Conservation (phyloP, 2,329 filamentous ascomycete species). For the Raffaelea ambrosiae region DNA sequence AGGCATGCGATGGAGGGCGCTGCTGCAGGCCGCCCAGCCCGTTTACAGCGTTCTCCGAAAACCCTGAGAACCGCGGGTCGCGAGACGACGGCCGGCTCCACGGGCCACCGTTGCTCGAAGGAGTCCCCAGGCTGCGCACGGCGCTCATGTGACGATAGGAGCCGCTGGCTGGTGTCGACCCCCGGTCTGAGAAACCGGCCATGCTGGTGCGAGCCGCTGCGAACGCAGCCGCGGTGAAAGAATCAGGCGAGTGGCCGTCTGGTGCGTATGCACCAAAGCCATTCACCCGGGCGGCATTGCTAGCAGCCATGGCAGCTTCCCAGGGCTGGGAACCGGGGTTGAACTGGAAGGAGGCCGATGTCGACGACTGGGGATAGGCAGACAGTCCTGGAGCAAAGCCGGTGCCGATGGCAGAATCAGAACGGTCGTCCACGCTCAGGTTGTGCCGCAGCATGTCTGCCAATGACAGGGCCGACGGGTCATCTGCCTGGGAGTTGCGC, state of each 20-base stretch:
- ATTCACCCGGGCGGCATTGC: background rate
- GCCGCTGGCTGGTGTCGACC: conserved; percentile 23
- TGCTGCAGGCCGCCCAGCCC: background rate
- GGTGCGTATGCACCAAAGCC: background rate
- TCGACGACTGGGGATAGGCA: background rate
- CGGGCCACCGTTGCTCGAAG: conserved; percentile 16
- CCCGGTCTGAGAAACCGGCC: conserved; percentile 23
- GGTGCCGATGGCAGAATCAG: background rate
- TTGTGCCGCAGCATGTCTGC: conserved; percentile 3
- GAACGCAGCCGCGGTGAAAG: background rate
- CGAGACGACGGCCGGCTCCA: conserved; percentile 29
- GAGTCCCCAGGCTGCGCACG: conserved; percentile 13
- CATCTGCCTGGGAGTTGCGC: conserved; percentile 6
- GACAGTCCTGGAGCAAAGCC: background rate
- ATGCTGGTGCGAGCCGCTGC: conserved; percentile 22
- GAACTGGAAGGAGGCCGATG: conserved; percentile 30
- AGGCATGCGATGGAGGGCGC: conserved; percentile 3
- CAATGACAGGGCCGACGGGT: background rate
- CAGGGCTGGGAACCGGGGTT: conserved; percentile 40
- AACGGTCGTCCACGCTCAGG: conserved; percentile 1
- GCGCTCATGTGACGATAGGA: conserved; percentile 22
- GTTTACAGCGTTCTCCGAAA: background rate
- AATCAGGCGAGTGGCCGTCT: background rate
- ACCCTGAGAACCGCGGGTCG: conserved; percentile 17
- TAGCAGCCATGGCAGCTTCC: conserved; percentile 19